These are phyloP conservation scores for Cornus kousa DNA, from an alignment of 148 eudicot genomes.

Conservation along the genomic window DNA sequence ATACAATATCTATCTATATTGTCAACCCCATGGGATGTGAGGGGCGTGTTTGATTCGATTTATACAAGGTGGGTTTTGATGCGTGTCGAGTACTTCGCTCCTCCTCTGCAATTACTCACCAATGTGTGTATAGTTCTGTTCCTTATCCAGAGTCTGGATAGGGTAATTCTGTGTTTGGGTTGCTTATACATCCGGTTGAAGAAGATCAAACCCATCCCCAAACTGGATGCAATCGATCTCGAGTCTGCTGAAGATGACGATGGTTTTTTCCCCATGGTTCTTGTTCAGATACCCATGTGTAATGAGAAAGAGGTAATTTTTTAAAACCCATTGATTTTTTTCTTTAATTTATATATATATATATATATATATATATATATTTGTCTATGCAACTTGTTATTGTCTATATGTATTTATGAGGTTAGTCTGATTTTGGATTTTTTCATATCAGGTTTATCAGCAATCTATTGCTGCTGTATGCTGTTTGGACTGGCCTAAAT, in stretches of 20 bases:
- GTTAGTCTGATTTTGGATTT: not conserved
- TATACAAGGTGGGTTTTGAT: slow-evolving; percentile 69
- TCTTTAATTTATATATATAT: not conserved
- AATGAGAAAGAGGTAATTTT: slow-evolving; percentile 84
- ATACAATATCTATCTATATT: slow-evolving; percentile 37
- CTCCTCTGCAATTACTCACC: slow-evolving; percentile 68
- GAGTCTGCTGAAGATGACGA: slow-evolving; percentile 62
- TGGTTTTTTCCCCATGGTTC: slow-evolving; percentile 90
- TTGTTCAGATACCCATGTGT: slow-evolving; percentile 99
- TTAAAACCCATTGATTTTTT: not conserved
- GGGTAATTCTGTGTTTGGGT: slow-evolving; percentile 72
- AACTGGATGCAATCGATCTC: slow-evolving; percentile 39
- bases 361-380: too few relatives aligned
- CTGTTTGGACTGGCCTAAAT: slow-evolving; percentile 88
- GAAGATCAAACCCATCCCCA: slow-evolving; percentile 68
- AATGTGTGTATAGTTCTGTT: slow-evolving; percentile 72
- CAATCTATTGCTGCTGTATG: slow-evolving; percentile 95
- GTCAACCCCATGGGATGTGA: slow-evolving; percentile 19
- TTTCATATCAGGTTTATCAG: slow-evolving; percentile 71
- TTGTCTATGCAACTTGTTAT: not conserved
- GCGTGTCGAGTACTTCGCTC: slow-evolving; percentile 80
- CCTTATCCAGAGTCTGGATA: slow-evolving; percentile 81
- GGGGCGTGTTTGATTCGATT: slow-evolving; percentile 42
- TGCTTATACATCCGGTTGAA: slow-evolving; percentile 73
- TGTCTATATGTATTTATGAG: not conserved